Conservation (phyloP, 2,329 filamentous ascomycete species). For the Diaporthe sp. region DNA sequence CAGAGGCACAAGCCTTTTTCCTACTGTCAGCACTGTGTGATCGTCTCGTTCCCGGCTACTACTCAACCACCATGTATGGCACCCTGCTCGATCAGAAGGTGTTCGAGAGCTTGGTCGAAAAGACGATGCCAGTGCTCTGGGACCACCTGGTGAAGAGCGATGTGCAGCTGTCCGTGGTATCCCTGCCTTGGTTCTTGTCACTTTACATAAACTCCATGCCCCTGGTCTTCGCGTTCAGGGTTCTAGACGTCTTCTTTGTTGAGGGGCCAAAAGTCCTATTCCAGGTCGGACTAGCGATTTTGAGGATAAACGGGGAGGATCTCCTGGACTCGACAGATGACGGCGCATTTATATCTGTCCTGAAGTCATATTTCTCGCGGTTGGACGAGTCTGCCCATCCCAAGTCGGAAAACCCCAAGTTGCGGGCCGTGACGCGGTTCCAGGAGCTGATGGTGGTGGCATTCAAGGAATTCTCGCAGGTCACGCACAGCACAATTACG, state of each 20-base stretch:
- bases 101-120: constrained; percentile 97
- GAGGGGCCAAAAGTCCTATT: constrained; percentile 98
- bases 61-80: constrained; percentile 99
- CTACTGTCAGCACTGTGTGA: constrained; percentile 92
- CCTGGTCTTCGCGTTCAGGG: constrained; percentile 94
- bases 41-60: constrained; percentile 93
- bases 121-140: constrained; percentile 98
- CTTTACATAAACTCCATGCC: constrained; percentile 99
- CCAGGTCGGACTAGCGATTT: constrained; percentile 95
- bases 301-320: constrained; percentile 97
- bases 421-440: constrained; percentile 93
- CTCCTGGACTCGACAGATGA: constrained; percentile 93
- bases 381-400: constrained; percentile 97
- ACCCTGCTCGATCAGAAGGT: constrained; percentile 96
- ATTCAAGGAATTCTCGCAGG: constrained; percentile 97
- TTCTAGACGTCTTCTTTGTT: constrained; percentile 97
- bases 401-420: constrained; percentile 93
- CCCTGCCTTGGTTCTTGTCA: constrained; percentile 96
- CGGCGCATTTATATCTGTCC: constrained; percentile 94
- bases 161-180: constrained; percentile 96
- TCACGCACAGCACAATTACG: constrained; percentile 92
- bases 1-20: constrained; percentile 95
- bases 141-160: constrained; percentile 97
- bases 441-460: constrained; percentile 99
- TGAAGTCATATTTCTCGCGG: constrained; percentile 94